Evolutionary conservation across 1,139 yeast species (phyloP).

Genomic region (Zygosaccharomyces pseudobailii): DNA sequence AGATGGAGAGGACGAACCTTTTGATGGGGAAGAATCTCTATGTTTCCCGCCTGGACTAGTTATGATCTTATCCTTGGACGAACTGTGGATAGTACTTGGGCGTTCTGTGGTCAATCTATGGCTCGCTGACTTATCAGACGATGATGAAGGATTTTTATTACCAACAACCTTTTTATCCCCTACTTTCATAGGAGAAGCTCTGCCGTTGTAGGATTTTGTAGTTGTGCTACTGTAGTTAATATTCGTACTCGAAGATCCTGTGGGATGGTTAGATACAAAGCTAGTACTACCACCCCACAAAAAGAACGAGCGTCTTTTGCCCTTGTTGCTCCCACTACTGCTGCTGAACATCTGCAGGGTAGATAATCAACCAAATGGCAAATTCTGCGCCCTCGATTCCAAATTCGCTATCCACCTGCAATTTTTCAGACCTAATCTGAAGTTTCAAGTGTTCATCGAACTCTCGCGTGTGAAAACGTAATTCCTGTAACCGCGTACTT

Average conservation of each 20-base stretch:
- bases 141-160: slow-evolving; percentile 13
- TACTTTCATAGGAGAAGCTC: slow-evolving; percentile 6
- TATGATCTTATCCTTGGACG: not conserved
- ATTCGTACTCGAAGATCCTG: not conserved
- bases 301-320: slow-evolving; percentile 11
- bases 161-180: slow-evolving; percentile 7
- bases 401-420: not conserved
- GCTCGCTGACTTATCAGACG: not conserved
- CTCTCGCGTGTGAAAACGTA: not conserved
- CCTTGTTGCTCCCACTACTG: slow-evolving; percentile 1
- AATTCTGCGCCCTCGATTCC: not conserved
- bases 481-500: not conserved
- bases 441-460: not conserved
- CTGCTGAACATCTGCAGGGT: slow-evolving; percentile 1
- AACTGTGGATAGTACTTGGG: not conserved
- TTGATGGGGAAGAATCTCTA: not conserved
- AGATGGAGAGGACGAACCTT: not conserved
- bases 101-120: not conserved
- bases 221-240: slow-evolving; percentile 1
- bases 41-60: not conserved
- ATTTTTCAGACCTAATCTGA: not conserved
- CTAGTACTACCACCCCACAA: slow-evolving; percentile 7
- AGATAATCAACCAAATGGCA: not conserved
- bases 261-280: not conserved
- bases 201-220: not conserved